Evolutionary conservation across 2,329 filamentous ascomycete genomes (phyloP).

Genomic region (Sporothrix humicola): DNA sequence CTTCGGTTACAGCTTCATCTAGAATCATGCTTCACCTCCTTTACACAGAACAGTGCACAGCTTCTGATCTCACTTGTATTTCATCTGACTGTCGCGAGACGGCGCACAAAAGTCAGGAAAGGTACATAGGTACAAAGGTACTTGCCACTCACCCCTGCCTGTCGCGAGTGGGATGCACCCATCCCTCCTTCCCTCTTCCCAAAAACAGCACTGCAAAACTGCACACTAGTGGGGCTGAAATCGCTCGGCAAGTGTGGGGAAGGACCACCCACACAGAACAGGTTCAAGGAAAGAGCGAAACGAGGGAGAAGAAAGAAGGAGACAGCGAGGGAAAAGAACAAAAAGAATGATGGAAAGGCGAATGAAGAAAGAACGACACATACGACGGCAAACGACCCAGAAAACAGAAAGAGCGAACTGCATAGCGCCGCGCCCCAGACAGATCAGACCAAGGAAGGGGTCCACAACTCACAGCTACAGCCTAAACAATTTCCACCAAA

Average conservation of each 20-base stretch:
- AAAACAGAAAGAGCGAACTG: constrained; percentile 22
- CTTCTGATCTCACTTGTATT: background rate
- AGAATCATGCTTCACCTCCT: background rate
- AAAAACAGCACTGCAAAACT: constrained; percentile 1
- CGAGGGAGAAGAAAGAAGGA: constrained; percentile 6
- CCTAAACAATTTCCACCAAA: constrained; percentile 25
- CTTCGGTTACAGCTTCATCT: background rate
- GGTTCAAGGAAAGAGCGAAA: background rate
- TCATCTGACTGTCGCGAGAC: background rate
- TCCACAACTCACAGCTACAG: background rate
- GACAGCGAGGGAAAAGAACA: background rate
- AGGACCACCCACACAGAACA: constrained; percentile 14
- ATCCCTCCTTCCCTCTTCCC: background rate
- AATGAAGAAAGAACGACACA: background rate
- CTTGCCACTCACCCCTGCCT: background rate
- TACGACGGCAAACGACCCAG: background rate
- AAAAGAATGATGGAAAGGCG: background rate
- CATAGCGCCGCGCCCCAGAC: constrained; percentile 7
- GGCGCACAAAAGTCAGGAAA: background rate
- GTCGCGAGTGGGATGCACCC: constrained; percentile 17
- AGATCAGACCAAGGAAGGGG: constrained; percentile 5
- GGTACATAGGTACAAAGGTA: background rate
- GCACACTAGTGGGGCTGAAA: constrained; percentile 26
- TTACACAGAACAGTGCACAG: background rate
- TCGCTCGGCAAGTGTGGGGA: constrained; percentile 29